Evolutionary conservation across 2,329 filamentous ascomycete genomes (phyloP).

Genomic region (Nannizzia gypsea): DNA sequence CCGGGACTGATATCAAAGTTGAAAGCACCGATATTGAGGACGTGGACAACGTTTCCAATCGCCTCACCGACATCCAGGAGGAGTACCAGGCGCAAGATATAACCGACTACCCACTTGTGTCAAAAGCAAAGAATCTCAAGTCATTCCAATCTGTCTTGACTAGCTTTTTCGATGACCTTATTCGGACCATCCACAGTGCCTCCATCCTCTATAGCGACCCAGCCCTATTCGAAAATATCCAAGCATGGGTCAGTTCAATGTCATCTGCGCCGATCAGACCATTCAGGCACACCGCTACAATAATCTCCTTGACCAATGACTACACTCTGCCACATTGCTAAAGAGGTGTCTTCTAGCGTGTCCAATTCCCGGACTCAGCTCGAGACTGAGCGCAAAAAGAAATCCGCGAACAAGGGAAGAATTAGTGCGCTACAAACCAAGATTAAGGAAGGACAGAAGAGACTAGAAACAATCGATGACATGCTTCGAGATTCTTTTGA

Average conservation of each 20-base stretch:
- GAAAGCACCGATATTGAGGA: constrained; percentile 77
- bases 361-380: constrained; percentile 67
- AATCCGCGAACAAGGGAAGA: constrained; percentile 64
- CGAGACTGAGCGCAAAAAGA: constrained; percentile 62
- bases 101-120: constrained; percentile 83
- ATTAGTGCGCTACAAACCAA: constrained; percentile 61
- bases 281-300: constrained; percentile 87
- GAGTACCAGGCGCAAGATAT: constrained; percentile 74
- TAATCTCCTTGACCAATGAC: constrained; percentile 68
- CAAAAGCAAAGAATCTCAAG: constrained; percentile 62
- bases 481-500: constrained; percentile 80
- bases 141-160: constrained; percentile 68
- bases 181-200: constrained; percentile 70
- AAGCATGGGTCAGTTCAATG: constrained; percentile 82
- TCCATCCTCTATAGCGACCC: constrained; percentile 65
- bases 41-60: constrained; percentile 70
- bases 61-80: constrained; percentile 72
- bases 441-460: constrained; percentile 57
- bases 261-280: constrained; percentile 77
- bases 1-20: constrained; percentile 70
- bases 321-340: constrained; percentile 61
- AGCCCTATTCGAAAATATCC: constrained; percentile 74
- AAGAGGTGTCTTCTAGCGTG: constrained; percentile 57
- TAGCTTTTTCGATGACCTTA: constrained; percentile 65
- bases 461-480: constrained; percentile 56